Evolutionary conservation across 257 asterid species (phyloP), one percentile per base, ranked within the genome.

Genomic region (Forsythia suspensa): DNA sequence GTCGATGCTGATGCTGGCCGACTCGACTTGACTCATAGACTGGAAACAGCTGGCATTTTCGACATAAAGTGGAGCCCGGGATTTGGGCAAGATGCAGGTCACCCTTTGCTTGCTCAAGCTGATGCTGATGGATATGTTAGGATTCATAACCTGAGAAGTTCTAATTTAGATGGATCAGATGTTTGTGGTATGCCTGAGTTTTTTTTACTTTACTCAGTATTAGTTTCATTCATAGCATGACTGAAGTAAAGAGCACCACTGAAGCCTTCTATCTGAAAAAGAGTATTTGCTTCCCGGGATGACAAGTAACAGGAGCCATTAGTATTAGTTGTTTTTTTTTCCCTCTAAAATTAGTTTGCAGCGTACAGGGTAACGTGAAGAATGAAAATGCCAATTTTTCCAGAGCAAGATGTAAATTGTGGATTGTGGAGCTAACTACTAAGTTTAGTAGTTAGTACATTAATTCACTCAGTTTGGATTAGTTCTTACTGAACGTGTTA

Each of bases 31-130:
- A 66, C 82, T 70, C 87, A 90, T 69, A 82, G 79, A 79, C 82
- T 87, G 12, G 91, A 90, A 67, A 92, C 97, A 18, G 83, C 97
- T 0, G 99, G 98, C 6, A 84, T 93, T 71, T 93, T 96, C 29
- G 99, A 96, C 82, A 88, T 96, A 34, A 96, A 89, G 84, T 96
- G 99, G 99, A 94, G 90, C 80, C 91, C 95, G 1, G 59, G 18
- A 51, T 63, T 51, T 11, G 75, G 78, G 2, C 85, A 75, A 38
- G 78, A 76, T 74, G 73, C n/a, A 0, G 69, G 80, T 42, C 13
- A 4, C 18, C 93, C 99, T 41, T 82, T 91, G 88, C 97, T 96
- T 81, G 96, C 97, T 84, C 98, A 96, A 85, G 99, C 98, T 72
- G 99, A 94, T 87, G 99, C 99, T 79, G 94, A 92, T 82, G 98